Base-by-base conservation (phyloP, 441 rosid genomes). In the Adansonia gregorii region DNA sequence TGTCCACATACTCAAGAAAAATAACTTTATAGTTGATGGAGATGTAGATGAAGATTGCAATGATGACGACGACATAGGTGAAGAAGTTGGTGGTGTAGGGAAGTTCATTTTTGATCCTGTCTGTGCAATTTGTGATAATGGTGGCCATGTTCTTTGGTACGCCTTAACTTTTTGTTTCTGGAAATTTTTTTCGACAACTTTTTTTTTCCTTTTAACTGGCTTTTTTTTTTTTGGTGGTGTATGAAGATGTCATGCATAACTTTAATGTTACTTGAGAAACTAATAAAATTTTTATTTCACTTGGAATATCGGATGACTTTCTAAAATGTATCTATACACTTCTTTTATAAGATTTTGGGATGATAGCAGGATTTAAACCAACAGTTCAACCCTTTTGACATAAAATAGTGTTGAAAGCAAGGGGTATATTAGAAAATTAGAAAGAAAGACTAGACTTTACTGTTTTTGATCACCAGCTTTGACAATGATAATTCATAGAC, bases 41-140 rank as follows among this genome's bases (percentile, higher is more conserved):
- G 63, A 49, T 72, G 76, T 70, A 70, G 79, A 77, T 65, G 83
- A 81, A 76, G 87, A 72, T 22, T 72, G 55, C n/a, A 24, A 8
- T 69, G 79, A 76, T 63, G 82, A 79, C 74, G 86, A 74, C 14
- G 76, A 35, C 12, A 14, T 15, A 52, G 56, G 65, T 71, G 82
- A 64, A 79, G 81, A 69, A 67, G 75, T 22, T 35, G 81, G 65
- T 35, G 77, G 76, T 27, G 72, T 55, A 54, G 81, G 65, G 27
- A 78, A 78, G 56, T 52, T 75, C 20, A 67, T 79, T 61, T 89
- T 83, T 79, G 90, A 89, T 71, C 79, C 87, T 17, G 89, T 87
- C 58, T 92, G 97, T 74, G 84, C 90, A 17, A 82, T 92, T 67
- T 92, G 97, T 56, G 93, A 92, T 59, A 82, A 91, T 78, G 97